A percentile compares a stretch with the other conserved stretches of the same genome.
phyloP scores from a whole-genome alignment of 2,329 filamentous ascomycete species.

The Neodidymelliopsis sp. region DNA sequence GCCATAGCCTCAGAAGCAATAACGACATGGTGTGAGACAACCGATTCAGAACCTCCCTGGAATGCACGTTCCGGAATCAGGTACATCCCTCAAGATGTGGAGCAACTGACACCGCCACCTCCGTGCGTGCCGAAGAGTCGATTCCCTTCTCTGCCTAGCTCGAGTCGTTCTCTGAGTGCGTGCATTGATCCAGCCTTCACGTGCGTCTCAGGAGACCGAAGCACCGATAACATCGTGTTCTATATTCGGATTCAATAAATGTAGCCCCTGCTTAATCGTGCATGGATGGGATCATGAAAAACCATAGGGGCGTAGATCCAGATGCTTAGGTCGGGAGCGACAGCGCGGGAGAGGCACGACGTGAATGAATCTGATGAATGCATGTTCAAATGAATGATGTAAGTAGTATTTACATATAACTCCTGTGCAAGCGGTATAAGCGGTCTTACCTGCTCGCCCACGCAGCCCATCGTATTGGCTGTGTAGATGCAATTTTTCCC shows the following conservation, averaged over 20 bases:
- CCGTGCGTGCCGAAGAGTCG: slow-evolving; percentile 10
- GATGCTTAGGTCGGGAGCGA: too few species aligned
- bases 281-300: too few species aligned
- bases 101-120: slow-evolving; percentile 15
- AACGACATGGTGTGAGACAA: slow-evolving; percentile 8
- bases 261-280: not conserved
- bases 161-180: not conserved
- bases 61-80: slow-evolving; percentile 9
- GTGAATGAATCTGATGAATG: too few species aligned
- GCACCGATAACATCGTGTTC: not conserved
- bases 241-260: not conserved
- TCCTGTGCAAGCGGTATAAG: too few species aligned
- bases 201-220: not conserved
- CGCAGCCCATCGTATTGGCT: too few species aligned
- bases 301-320: too few species aligned
- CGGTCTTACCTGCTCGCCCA: too few species aligned
- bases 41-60: slow-evolving; percentile 6
- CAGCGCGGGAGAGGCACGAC: too few species aligned
- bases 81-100: slow-evolving; percentile 1
- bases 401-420: too few species aligned
- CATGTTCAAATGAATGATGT: too few species aligned
- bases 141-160: not conserved
- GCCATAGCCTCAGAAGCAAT: not conserved
- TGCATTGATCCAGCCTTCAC: not conserved
- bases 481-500: too few species aligned